Conservation (phyloP, 2,329 filamentous ascomycete genomes). For the Xylaria sp. region DNA sequence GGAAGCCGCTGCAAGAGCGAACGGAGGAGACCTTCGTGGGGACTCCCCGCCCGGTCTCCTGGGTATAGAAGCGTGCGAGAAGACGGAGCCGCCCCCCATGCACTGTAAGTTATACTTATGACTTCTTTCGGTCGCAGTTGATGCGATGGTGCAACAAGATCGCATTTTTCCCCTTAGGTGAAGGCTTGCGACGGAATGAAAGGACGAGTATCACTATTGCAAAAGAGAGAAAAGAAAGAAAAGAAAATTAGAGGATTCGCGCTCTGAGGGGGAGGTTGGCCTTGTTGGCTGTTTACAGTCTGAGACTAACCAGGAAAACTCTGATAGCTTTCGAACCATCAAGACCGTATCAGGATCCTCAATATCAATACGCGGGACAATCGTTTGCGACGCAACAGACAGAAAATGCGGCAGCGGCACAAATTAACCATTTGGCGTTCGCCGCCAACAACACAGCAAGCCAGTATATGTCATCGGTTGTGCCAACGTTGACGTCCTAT, state of each 20-base stretch:
- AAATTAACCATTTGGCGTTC: conserved; percentile 62
- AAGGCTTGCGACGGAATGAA: not conserved
- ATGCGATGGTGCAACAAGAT: not conserved
- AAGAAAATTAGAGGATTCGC: too few relatives aligned
- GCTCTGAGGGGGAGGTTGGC: not conserved
- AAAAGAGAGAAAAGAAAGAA: too few relatives aligned
- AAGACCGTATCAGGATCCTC: conserved; percentile 64
- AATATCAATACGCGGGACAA: conserved; percentile 58
- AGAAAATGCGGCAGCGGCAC: conserved; percentile 56
- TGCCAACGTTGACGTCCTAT: conserved; percentile 71
- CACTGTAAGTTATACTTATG: conserved; percentile 71
- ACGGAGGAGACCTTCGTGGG: conserved; percentile 59
- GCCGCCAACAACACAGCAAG: conserved; percentile 67
- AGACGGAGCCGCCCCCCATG: conserved; percentile 75
- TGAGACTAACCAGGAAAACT: conserved; percentile 23
- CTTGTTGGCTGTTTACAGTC: conserved; percentile 26
- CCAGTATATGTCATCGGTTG: conserved; percentile 68
- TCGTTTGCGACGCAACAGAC: conserved; percentile 54
- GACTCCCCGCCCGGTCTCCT: conserved; percentile 64
- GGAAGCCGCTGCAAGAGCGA: conserved; percentile 55
- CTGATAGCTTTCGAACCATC: conserved; percentile 62
- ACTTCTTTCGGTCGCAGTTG: not conserved
- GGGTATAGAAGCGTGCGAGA: conserved; percentile 84
- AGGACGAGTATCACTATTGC: not conserved
- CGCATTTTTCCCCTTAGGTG: not conserved